These are phyloP conservation scores for Globisporangium cylindrosporum DNA, from an alignment of 352 stramenopile genomes.

Conservation along the genomic window DNA sequence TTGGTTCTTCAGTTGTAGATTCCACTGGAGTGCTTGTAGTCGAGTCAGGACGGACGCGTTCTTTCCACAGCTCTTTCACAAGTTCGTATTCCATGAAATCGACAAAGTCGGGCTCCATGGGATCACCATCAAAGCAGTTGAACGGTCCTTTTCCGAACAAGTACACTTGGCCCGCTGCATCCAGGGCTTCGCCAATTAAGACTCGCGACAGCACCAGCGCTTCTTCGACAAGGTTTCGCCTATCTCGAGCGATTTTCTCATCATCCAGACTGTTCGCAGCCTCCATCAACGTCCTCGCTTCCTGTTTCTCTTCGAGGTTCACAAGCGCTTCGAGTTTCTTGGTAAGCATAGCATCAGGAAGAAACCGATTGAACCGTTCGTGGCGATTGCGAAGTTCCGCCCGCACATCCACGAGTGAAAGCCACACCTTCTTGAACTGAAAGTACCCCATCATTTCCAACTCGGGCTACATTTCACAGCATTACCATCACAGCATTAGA, in stretches of 20 bases:
- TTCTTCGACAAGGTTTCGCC: conserved; percentile 49
- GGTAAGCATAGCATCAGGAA: conserved; percentile 38
- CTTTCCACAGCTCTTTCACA: conserved; percentile 51
- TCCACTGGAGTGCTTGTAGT: not conserved
- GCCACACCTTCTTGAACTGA: conserved; percentile 71
- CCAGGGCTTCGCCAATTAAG: conserved; percentile 51
- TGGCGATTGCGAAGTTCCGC: conserved; percentile 53
- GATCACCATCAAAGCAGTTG: conserved; percentile 57
- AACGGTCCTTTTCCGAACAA: conserved; percentile 70
- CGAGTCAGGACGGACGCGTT: conserved; percentile 41
- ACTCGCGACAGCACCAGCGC: conserved; percentile 40
- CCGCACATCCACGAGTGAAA: conserved; percentile 66
- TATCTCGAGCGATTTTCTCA: conserved; percentile 38
- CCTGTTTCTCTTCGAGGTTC: conserved; percentile 64
- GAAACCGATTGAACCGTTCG: conserved; percentile 69
- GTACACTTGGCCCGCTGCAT: conserved; percentile 77
- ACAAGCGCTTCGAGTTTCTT: conserved; percentile 70
- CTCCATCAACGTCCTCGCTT: conserved; percentile 55
- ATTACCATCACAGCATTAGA: not conserved
- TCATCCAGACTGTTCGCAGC: conserved; percentile 48
- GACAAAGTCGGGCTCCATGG: conserved; percentile 54
- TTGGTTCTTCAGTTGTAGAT: not conserved
- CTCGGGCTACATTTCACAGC: conserved; percentile 36
- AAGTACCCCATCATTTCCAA: conserved; percentile 67
- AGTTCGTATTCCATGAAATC: conserved; percentile 74